phyloP scores from a whole-genome alignment of 345 rosid genomes.

The Stellera chamaejasme region DNA sequence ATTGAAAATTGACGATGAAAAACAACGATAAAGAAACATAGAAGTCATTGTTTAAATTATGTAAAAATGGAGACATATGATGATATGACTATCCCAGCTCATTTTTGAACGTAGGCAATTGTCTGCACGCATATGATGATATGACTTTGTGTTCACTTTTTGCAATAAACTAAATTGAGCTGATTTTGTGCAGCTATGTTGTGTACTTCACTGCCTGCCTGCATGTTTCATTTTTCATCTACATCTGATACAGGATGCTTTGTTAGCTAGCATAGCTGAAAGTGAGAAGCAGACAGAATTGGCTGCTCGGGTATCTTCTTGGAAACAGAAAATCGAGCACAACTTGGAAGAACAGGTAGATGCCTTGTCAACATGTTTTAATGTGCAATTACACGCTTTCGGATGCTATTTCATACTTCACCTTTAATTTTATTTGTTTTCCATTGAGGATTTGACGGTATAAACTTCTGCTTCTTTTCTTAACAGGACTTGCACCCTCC shows the following conservation, averaged over 20 bases:
- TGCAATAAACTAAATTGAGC: neutral
- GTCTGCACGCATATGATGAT: too few relatives aligned
- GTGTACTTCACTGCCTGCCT: neutral
- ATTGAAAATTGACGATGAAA: too few relatives aligned
- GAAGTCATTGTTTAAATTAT: too few relatives aligned
- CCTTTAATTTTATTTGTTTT: neutral
- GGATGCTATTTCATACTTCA: slow-evolving; percentile 4
- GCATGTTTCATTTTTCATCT: slow-evolving; percentile 1
- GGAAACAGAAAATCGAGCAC: slow-evolving; percentile 93
- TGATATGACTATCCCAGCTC: too few relatives aligned
- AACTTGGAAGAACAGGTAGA: slow-evolving; percentile 90
- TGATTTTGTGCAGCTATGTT: neutral
- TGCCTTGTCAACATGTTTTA: slow-evolving; percentile 5
- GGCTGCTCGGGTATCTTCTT: slow-evolving; percentile 81
- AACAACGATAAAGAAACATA: too few relatives aligned
- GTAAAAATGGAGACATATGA: too few relatives aligned
- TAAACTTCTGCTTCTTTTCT: slow-evolving; percentile 3
- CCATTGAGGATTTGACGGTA: neutral
- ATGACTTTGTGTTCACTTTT: neutral
- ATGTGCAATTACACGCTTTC: neutral
- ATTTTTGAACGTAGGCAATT: too few relatives aligned
- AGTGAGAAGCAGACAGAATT: slow-evolving; percentile 85
- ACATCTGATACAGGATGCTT: slow-evolving; percentile 58
- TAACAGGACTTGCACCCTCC: slow-evolving; percentile 77
- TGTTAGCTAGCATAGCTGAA: slow-evolving; percentile 91